Base-by-base conservation (phyloP, 306 rosid species). In the Vigna unguiculata region DNA sequence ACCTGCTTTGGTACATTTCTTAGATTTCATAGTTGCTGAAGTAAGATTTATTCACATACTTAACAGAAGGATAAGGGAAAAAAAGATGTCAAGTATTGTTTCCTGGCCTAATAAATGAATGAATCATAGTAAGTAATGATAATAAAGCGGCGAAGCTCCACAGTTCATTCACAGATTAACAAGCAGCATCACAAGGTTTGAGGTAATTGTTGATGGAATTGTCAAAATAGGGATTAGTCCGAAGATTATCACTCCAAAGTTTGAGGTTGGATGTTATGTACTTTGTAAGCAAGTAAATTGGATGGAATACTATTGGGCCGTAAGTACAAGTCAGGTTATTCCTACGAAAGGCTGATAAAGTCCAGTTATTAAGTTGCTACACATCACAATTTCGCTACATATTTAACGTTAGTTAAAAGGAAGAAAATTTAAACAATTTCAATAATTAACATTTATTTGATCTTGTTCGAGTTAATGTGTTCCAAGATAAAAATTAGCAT, bases 121-220 rank as follows among this genome's bases (percentile, higher is more conserved):
- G 55, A 72, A 71, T 55, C 45, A 55, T 38, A 64, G 61, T n/a
- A 65, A 20, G 10, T 41, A 60, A 63, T 57, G 76, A 36, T 36
- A 7, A 73, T 46, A 79, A 72, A 72, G 69, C 73, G 45, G 76
- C 19, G 55, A 74, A 71, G 72, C 82, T 78, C 36, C 4, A 32
- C 36, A 5, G 36, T 32, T 6, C 48, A 24, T 24, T 65, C 52
- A 57, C 51, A 14, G 12, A 13, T 4, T 67, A n/a, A n/a, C 71
- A 76, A 71, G 82, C 81, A 76, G 80, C 86, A 73, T 78, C 77
- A 64, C n/a, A n/a, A n/a, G n/a, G n/a, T n/a, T n/a, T n/a, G n/a
- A n/a, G 2, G 2, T 41, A 10, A 41, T 9, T 41, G 11, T 41
- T 41, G 46, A 41, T 11, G 47, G 11, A 28, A 25, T 58, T 25